Evolutionary conservation across 805 yeast species (phyloP), one percentile per base, ranked within the genome.

Genomic region (Kodamaea hsintzibuensis): DNA sequence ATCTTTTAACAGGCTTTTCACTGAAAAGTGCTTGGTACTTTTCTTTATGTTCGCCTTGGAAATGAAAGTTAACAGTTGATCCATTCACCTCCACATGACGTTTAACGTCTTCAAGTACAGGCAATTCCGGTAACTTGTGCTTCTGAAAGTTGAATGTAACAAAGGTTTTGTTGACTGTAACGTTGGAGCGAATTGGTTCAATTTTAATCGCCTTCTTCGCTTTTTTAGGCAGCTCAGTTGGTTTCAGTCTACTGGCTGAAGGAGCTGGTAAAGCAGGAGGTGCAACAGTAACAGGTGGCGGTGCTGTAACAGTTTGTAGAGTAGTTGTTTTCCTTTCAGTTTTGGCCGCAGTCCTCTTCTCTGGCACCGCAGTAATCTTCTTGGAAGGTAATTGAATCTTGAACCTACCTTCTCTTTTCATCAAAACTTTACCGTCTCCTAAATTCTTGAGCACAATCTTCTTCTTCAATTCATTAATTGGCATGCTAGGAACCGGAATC

Each of bases 401-500:
- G 57, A 82, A 76, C 53, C 84, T 64, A 1, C 85, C 84, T 60
- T 84, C 86, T 55, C 90, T 73, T 58, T 79, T 85, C 16, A 91
- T 70, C 5, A 80, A 73, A n/a, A 90, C 72, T 40, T 74, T 74
- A 2, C 85, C 85, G 22, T 73, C 72, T 0, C 82, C 87, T 4
- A 77, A 57, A 50, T 81, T 61, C 58, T 78, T 80, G 0, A 91
- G 89, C 7, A 81, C 82, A 19, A 95, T 73, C 58, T 82, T 83
- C 64, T 82, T 85, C 54, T 68, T 71, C 47, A 76, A 60, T 51
- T 76, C 80, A 33, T 63, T 66, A 22, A 70, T 56, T 27, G 76
- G 72, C 50, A 83, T 84, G 59, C 84, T 79, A 2, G 97, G 97
- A 12, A 84, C 70, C 5, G 83, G 80, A 18, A 91, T 70, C 2